Conservation (phyloP, 768 basidiomycete genomes). For the Imleria badia region DNA sequence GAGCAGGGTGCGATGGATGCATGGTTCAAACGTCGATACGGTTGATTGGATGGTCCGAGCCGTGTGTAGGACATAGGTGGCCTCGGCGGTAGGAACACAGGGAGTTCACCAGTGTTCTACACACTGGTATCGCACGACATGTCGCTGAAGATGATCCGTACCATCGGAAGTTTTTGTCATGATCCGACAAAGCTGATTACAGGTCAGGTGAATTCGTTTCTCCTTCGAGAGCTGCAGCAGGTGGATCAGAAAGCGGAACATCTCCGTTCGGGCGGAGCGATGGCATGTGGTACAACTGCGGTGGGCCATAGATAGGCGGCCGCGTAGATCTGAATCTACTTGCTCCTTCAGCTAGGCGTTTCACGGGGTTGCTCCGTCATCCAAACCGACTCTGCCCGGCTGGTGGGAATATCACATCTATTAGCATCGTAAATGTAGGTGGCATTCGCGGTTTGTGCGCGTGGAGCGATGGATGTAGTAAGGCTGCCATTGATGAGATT, state of each 20-base stretch:
- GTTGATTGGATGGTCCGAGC: background rate
- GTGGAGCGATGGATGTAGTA: background rate
- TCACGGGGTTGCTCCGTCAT: background rate
- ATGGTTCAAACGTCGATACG: background rate
- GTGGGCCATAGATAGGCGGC: background rate
- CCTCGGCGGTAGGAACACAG: background rate
- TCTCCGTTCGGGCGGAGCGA: background rate
- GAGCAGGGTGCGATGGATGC: background rate
- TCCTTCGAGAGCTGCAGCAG: background rate
- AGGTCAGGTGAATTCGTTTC: background rate
- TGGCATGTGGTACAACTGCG: too few relatives aligned
- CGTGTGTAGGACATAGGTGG: background rate
- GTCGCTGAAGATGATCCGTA: too few relatives aligned
- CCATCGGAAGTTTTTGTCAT: background rate
- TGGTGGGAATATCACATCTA: conserved; percentile 1
- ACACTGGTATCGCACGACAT: too few relatives aligned
- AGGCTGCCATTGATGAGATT: background rate
- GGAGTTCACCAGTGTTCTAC: too few relatives aligned
- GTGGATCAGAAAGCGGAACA: background rate
- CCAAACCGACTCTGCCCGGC: background rate
- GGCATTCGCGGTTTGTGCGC: conserved; percentile 3
- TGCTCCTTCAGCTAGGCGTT: too few relatives aligned
- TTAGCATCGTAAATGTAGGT: background rate
- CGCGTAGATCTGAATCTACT: background rate
- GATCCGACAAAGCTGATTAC: background rate